phyloP scores from a whole-genome alignment of 306 rosid species.

The Prunus armeniaca region DNA sequence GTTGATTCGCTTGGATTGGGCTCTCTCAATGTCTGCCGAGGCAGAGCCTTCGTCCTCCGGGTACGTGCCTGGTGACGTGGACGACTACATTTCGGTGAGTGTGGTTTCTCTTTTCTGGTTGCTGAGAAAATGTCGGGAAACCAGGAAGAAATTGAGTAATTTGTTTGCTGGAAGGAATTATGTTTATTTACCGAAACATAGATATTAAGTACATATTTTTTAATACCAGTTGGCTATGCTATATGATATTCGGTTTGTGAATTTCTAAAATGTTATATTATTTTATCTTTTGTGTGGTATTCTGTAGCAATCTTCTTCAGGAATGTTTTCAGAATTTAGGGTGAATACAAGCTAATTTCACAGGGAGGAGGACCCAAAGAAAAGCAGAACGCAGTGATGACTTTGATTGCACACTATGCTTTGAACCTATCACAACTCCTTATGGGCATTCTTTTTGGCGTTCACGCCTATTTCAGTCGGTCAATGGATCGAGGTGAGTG shows the following conservation, averaged over 20 bases:
- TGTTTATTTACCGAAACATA: neutral
- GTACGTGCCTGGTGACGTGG: constrained; percentile 49
- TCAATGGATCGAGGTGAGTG: constrained; percentile 25
- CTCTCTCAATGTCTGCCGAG: constrained; percentile 42
- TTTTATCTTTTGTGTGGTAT: constrained; percentile 32
- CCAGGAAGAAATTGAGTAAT: neutral
- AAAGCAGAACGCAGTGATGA: constrained; percentile 74
- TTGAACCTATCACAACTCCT: constrained; percentile 90
- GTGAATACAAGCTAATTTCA: constrained; percentile 37
- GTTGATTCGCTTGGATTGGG: constrained; percentile 1
- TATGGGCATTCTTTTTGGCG: constrained; percentile 99
- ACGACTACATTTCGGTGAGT: constrained; percentile 68
- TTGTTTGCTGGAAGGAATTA: neutral
- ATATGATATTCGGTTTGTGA: constrained; percentile 20
- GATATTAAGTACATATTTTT: constrained; percentile 3
- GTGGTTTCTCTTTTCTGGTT: neutral
- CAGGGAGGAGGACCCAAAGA: constrained; percentile 39
- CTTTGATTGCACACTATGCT: constrained; percentile 84
- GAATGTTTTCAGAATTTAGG: constrained; percentile 66
- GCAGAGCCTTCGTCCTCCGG: constrained; percentile 11
- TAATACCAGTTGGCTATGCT: constrained; percentile 13
- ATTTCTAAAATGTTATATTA: constrained; percentile 1
- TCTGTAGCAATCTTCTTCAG: constrained; percentile 63
- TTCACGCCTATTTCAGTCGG: constrained; percentile 85
- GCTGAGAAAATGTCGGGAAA: constrained; percentile 14